Evolutionary conservation across 2,329 filamentous ascomycete genomes (phyloP), one percentile per base, ranked within the genome.

Genomic region (Paraphoma sp.): DNA sequence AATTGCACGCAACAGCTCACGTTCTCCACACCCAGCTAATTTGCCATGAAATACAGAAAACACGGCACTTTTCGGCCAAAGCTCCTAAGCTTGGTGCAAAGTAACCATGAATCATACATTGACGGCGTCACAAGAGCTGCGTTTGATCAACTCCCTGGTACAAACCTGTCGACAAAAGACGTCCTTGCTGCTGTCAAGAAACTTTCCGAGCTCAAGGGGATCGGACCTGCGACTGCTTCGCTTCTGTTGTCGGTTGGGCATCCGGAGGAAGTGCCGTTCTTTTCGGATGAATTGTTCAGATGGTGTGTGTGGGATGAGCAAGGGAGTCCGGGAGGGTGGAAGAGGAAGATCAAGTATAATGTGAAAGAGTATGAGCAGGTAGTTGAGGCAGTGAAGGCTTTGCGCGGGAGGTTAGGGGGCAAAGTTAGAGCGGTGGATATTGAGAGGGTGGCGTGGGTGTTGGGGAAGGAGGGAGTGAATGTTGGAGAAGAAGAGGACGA

Each of bases 221-320:
- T 96, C 59, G 91, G 91, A 0, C 90, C 91, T 1, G 91, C 91
- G 7, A 94, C 91, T 0, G 91, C 90, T 0, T 91, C 89, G 1
- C 83, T 95, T 31, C 77, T 94, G 1, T 82, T 95, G 2, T 84
- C 88, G 4, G 85, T 89, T 4, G 84, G 87, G 61, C 83, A 87
- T 57, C 83, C 88, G 0, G 74, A 80, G 0, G 76, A 78, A 11
- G 81, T 88, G 47, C 83, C 90, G 1, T 94, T 94, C 80, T 94
- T 94, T 76, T 90, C 88, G 2, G 92, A 96, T 69, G 91, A 95
- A 75, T 82, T 88, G 3, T 94, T 88, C 70, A 84, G 87, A 62
- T 94, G 90, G 90, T 76, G 89, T 6, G 85, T 85, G 67, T 85
- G 84, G 69, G 73, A 76, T 42, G 68, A 71, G n/a, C 81, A 82